Percentiles rank a stretch among this genome's conserved stretches.
phyloP scores from a whole-genome alignment of 2,329 filamentous ascomycete species.

The Ceratocystiopsis brevicomis region DNA sequence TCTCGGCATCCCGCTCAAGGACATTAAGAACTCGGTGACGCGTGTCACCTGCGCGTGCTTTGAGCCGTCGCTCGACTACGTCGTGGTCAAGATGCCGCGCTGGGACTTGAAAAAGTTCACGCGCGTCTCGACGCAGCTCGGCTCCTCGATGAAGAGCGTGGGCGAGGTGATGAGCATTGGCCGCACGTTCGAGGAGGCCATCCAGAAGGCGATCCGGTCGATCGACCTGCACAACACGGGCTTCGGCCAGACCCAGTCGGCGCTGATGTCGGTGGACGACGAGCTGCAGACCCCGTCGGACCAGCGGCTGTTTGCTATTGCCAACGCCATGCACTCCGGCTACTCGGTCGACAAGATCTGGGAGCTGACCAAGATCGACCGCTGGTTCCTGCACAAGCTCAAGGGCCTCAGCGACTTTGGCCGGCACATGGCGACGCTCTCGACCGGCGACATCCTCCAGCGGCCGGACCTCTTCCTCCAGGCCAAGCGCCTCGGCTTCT shows the following conservation, averaged over 20 bases:
- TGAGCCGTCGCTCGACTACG: conserved; percentile 93
- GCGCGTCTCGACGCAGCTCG: conserved; percentile 83
- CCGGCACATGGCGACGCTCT: conserved; percentile 54
- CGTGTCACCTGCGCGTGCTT: conserved; percentile 95
- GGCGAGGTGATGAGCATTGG: conserved; percentile 98
- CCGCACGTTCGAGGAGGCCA: conserved; percentile 90
- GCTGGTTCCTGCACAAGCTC: conserved; percentile 89
- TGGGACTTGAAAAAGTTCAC: conserved; percentile 99
- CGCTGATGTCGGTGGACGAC: conserved; percentile 86
- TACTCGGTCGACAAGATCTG: conserved; percentile 95
- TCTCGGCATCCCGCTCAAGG: conserved; percentile 83
- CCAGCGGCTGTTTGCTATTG: conserved; percentile 90
- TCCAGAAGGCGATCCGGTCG: conserved; percentile 90
- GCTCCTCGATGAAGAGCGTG: conserved; percentile 98
- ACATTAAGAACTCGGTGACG: conserved; percentile 91
- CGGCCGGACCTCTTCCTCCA: conserved; percentile 50
- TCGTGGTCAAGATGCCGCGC: conserved; percentile 94
- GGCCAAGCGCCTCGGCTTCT: conserved; percentile 89
- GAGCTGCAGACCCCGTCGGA: conserved; percentile 95
- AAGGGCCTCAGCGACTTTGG: conserved; percentile 82
- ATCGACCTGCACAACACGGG: conserved; percentile 92
- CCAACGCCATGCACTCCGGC: conserved; percentile 88
- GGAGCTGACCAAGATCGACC: conserved; percentile 96
- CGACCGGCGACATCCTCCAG: conserved; percentile 42
- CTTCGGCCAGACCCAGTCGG: conserved; percentile 67